Evolutionary conservation across 176 grass and related monocot species (phyloP).

Genomic region (Juncus effusus): DNA sequence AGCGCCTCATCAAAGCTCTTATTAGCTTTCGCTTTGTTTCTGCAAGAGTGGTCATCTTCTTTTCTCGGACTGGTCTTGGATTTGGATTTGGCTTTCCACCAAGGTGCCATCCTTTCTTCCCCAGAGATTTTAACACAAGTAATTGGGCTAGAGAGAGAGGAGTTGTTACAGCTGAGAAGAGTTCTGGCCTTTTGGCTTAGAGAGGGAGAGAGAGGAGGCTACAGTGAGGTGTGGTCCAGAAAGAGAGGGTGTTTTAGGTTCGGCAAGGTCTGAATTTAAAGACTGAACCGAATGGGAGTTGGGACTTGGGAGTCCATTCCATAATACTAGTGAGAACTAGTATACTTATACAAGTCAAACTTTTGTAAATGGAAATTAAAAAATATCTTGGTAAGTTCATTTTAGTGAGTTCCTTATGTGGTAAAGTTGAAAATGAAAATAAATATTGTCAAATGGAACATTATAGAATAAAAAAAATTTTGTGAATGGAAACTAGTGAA

Average conservation of each 20-base stretch:
- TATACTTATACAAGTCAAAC: too few species aligned
- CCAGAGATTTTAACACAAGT: background rate
- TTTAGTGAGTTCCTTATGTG: too few species aligned
- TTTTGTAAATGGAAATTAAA: too few species aligned
- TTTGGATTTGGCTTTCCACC: slow-evolving; percentile 39
- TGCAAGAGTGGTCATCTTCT: background rate
- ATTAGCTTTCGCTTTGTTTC: slow-evolving; percentile 20
- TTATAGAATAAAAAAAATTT: too few species aligned
- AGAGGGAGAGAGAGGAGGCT: background rate
- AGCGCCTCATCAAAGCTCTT: slow-evolving; percentile 31
- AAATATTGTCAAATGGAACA: too few species aligned
- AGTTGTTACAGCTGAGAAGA: background rate
- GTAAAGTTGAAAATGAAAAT: too few species aligned
- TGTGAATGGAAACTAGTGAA: too few species aligned
- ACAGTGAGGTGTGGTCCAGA: background rate
- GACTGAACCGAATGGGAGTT: too few species aligned
- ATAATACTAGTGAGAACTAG: too few species aligned
- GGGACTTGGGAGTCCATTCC: too few species aligned
- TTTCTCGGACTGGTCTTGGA: slow-evolving; percentile 15
- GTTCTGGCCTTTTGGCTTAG: background rate
- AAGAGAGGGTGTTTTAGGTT: background rate
- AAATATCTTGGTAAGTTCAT: too few species aligned
- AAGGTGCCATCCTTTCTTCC: slow-evolving; percentile 17
- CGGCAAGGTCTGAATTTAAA: too few species aligned
- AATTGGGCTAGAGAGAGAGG: background rate